Percentiles rank a stretch among this genome's conserved stretches.
Conservation (phyloP, 768 basidiomycete species). For the Pulveroboletus sp. region DNA sequence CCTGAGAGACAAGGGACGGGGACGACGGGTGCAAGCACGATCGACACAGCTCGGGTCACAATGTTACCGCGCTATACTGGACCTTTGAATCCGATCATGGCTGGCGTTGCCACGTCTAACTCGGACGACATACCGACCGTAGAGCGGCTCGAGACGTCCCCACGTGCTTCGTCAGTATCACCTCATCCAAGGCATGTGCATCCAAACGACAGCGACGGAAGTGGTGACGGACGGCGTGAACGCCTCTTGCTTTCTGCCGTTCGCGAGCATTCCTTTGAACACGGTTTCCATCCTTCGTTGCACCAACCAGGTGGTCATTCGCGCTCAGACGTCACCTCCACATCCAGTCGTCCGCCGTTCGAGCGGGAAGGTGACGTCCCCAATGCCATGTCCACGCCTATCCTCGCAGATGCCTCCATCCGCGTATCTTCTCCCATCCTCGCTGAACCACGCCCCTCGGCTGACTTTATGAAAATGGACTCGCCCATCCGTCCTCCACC, state of each 20-base stretch:
- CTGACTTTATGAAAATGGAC: constrained; percentile 51
- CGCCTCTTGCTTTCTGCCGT: constrained; percentile 25
- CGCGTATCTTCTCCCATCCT: constrained; percentile 36
- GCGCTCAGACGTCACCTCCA: constrained; percentile 19
- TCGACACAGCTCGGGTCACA: constrained; percentile 9
- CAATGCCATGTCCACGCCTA: constrained; percentile 29
- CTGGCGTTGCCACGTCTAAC: constrained; percentile 19
- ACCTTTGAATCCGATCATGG: constrained; percentile 11
- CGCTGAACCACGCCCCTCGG: constrained; percentile 40
- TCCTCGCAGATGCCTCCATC: constrained; percentile 24
- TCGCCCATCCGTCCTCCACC: constrained; percentile 40
- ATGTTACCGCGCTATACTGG: constrained; percentile 21
- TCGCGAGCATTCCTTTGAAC: constrained; percentile 23
- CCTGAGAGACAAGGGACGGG: constrained; percentile 19
- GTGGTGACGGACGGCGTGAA: constrained; percentile 23
- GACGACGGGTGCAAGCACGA: background rate
- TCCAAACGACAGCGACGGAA: constrained; percentile 18
- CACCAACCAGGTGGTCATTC: constrained; percentile 15
- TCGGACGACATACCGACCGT: constrained; percentile 30
- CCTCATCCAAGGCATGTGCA: constrained; percentile 16
- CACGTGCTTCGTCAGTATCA: constrained; percentile 25
- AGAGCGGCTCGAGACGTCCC: constrained; percentile 25
- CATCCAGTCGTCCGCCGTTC: constrained; percentile 24
- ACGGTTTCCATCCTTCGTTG: constrained; percentile 9
- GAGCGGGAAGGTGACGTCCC: constrained; percentile 22